A percentile compares a stretch with the other conserved stretches of the same genome.
Conservation (phyloP, 139 green algal species). For the Chlorella sorokiniana region DNA sequence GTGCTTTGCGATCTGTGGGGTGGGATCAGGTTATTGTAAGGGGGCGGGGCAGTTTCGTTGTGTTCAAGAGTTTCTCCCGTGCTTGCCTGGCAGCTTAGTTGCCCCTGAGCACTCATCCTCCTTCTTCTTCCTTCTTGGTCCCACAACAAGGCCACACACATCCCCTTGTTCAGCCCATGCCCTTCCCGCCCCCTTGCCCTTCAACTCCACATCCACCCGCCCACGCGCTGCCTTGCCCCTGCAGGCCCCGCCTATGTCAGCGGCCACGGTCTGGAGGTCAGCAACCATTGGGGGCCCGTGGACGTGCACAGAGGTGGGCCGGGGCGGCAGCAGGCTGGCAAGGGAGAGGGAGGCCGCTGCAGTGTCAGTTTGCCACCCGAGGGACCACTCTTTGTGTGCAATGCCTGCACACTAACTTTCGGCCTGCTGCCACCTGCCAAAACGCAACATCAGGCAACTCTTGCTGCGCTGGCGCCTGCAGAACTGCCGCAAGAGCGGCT, state of each 20-base stretch:
- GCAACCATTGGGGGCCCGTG: slow-evolving; percentile 60
- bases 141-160: no score
- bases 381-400: background rate
- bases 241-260: slow-evolving; percentile 43
- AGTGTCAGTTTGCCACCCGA: background rate
- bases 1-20: background rate
- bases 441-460: background rate
- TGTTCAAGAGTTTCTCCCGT: no score
- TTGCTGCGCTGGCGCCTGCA: background rate
- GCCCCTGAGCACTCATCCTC: no score
- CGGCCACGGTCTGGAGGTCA: slow-evolving; percentile 48
- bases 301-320: slow-evolving; percentile 37
- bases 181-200: no score
- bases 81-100: no score
- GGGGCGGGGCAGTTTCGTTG: no score
- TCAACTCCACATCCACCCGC: no score
- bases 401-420: no score
- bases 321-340: background rate
- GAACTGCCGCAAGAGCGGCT: slow-evolving; percentile 49
- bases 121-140: no score
- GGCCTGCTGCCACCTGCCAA: background rate
- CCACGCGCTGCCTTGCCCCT: background rate
- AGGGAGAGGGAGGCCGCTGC: background rate
- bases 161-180: no score
- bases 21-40: background rate